Base-by-base conservation (phyloP, 2,329 filamentous ascomycete species). In the Fusarium anthophilum region DNA sequence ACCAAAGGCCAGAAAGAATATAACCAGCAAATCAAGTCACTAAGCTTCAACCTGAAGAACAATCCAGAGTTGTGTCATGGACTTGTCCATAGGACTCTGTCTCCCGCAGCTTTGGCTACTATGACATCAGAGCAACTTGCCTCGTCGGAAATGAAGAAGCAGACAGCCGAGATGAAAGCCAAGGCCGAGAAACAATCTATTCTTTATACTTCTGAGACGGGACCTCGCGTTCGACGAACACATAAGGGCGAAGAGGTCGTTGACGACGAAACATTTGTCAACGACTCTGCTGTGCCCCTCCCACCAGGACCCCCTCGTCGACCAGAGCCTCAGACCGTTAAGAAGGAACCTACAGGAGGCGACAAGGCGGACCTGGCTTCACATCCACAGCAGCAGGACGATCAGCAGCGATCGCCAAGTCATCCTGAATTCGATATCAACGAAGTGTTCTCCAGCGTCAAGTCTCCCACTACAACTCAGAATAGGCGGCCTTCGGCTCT, bases 171-270 rank as follows among this genome's bases (percentile, higher is more conserved):
- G 76, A 91, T 96, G 87, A 93, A 93, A 81, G 93, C 93, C 57
- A 89, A 91, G 69, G 91, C 91, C 0, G 94, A 96, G 79, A 94
- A 95, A 78, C 93, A 96, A 81, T 93, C 96, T 51, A 95, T 96
- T 53, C 88, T 97, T 39, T 91, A 96, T 68, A 90, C 94, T 20
- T 90, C 93, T 26, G 91, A 93, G 24, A 81, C 82, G 3, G 88
- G 90, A 55, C 94, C 95, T 8, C 91, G 95, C 7, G 92, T 98
- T 64, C 90, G 95, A 77, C 91, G 94, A 76, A 98, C 96, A 5
- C 96, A 98, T 85, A 98, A 98, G 82, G 96, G 96, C 18, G 95
- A 98, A 66, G 96, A 98, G 80, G 83, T 98, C 22, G 88, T 98
- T 22, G 95, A 96, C 70, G 91, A 93, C 51, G 94, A 97, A 39